Conservation (phyloP, 495 filamentous ascomycete species). For the Talaromyces stipitatus region DNA sequence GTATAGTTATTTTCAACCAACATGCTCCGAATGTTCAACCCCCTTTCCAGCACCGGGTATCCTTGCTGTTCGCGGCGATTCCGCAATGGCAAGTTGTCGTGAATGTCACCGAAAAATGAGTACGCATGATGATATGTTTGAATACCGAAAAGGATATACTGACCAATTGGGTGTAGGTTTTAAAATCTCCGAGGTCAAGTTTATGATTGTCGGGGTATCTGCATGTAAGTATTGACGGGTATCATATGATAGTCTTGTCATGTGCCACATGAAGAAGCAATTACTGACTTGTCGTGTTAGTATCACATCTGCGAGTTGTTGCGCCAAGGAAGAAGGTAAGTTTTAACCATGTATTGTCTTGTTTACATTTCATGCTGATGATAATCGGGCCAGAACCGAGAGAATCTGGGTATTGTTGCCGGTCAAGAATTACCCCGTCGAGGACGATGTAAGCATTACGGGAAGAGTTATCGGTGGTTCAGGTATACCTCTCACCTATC, state of each 20-base stretch:
- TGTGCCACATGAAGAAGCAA: neutral
- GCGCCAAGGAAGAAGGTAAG: conserved; percentile 47
- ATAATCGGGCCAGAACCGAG: conserved; percentile 25
- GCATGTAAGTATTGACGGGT: conserved; percentile 23
- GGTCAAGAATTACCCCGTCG: conserved; percentile 70
- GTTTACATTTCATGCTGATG: neutral
- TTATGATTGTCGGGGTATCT: conserved; percentile 60
- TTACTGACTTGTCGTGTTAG: neutral
- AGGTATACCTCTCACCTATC: conserved; percentile 53
- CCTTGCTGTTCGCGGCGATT: conserved; percentile 65
- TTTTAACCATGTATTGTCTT: neutral
- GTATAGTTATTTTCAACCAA: conserved; percentile 68
- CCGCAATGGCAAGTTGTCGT: conserved; percentile 68
- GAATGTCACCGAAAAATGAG: conserved; percentile 80
- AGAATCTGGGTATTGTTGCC: conserved; percentile 69
- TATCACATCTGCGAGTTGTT: conserved; percentile 16
- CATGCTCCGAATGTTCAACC: conserved; percentile 74
- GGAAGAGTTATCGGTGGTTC: conserved; percentile 81
- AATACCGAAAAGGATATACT: neutral
- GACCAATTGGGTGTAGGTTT: conserved; percentile 36
- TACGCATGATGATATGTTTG: conserved; percentile 19
- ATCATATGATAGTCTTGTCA: neutral
- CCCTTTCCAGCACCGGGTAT: conserved; percentile 56
- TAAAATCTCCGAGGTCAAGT: conserved; percentile 71
- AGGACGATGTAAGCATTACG: conserved; percentile 73